Conservation (phyloP, 2,329 filamentous ascomycete species). For the Cladophialophora carrionii region DNA sequence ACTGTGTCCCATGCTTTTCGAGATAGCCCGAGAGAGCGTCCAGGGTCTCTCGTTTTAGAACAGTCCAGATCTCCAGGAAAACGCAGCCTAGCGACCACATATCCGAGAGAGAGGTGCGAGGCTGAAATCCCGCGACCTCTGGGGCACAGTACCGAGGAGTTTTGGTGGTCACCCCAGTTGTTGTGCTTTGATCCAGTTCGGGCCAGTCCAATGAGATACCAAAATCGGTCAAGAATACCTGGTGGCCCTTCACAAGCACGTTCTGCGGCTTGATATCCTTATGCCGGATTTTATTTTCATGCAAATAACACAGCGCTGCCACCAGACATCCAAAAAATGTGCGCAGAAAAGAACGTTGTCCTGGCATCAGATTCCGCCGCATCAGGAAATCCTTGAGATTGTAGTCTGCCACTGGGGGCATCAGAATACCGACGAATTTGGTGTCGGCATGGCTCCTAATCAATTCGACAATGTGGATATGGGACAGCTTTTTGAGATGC, state of each 20-base stretch:
- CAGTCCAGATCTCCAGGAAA: slow-evolving; percentile 29
- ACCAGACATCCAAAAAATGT: slow-evolving; percentile 27
- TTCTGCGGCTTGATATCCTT: slow-evolving; percentile 38
- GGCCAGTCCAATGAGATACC: slow-evolving; percentile 27
- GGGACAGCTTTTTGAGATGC: slow-evolving; percentile 40
- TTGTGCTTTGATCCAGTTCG: slow-evolving; percentile 16
- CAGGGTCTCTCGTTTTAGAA: slow-evolving; percentile 10
- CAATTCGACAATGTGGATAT: slow-evolving; percentile 41
- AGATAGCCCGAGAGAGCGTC: background rate
- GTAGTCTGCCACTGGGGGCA: slow-evolving; percentile 39
- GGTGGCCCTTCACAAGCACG: slow-evolving; percentile 29
- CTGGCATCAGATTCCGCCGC: background rate
- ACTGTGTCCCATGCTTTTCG: background rate
- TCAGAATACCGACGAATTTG: slow-evolving; percentile 41
- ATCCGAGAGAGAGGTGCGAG: slow-evolving; percentile 10
- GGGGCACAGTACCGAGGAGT: slow-evolving; percentile 17
- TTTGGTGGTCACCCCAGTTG: background rate
- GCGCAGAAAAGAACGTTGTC: slow-evolving; percentile 5
- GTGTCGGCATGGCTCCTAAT: slow-evolving; percentile 44
- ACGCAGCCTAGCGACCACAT: slow-evolving; percentile 31
- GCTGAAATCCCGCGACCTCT: background rate
- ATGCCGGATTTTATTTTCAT: slow-evolving; percentile 29
- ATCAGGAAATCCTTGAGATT: slow-evolving; percentile 25
- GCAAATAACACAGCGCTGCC: slow-evolving; percentile 30
- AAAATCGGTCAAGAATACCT: slow-evolving; percentile 34